phyloP scores from a whole-genome alignment of 2,329 filamentous ascomycete species.

The Trichophyton verrucosum region DNA sequence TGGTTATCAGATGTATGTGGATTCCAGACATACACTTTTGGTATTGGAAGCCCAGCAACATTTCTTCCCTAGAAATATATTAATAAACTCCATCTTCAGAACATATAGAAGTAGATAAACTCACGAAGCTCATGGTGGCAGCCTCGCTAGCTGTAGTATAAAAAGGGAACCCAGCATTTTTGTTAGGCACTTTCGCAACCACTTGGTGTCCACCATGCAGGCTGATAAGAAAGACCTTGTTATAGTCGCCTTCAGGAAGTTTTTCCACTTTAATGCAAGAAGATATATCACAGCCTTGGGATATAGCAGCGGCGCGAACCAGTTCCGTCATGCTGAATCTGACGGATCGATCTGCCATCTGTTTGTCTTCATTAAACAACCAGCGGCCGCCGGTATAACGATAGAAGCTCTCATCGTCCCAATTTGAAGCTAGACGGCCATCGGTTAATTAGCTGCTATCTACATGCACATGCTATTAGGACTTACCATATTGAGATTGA shows the following conservation, averaged over 20 bases:
- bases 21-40: conserved; percentile 17
- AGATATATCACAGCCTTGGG: background rate
- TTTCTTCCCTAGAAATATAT: background rate
- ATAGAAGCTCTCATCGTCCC: conserved; percentile 11
- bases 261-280: conserved; percentile 6
- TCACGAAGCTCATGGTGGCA: conserved; percentile 16
- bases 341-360: conserved; percentile 5
- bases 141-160: conserved; percentile 12
- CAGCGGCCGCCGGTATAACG: background rate
- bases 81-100: background rate
- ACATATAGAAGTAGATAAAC: background rate
- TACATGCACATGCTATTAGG: background rate
- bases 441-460: background rate
- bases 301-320: background rate
- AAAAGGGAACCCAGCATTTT: conserved; percentile 6
- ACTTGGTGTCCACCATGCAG: conserved; percentile 5
- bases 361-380: conserved; percentile 3
- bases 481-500: background rate
- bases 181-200: conserved; percentile 7
- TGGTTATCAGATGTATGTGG: conserved; percentile 21
- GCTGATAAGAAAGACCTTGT: conserved; percentile 7
- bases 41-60: conserved; percentile 26
- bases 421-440: background rate
- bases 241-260: conserved; percentile 9
- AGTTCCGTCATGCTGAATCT: conserved; percentile 5